phyloP scores from a whole-genome alignment of 2,329 filamentous ascomycete genomes.

The Colletotrichum ledebouriae region DNA sequence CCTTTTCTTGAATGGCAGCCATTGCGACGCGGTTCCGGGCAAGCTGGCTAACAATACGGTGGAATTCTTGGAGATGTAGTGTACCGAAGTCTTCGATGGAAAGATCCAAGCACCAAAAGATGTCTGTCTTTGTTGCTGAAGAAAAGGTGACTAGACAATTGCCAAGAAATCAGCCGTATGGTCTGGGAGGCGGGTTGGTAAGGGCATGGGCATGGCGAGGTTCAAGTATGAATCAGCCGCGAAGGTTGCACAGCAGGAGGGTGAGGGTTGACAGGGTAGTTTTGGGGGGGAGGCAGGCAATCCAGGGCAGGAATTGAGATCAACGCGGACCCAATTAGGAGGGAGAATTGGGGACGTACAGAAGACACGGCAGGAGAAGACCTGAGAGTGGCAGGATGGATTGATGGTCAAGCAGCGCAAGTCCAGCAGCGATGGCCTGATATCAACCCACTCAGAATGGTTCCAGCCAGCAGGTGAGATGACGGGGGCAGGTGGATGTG shows the following conservation, averaged over 20 bases:
- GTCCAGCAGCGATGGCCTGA: slow-evolving; percentile 24
- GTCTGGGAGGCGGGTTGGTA: slow-evolving; percentile 29
- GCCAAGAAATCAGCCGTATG: slow-evolving; percentile 30
- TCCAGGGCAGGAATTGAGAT: slow-evolving; percentile 27
- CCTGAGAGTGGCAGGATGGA: slow-evolving; percentile 11
- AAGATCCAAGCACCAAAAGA: slow-evolving; percentile 3
- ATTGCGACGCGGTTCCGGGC: slow-evolving; percentile 5
- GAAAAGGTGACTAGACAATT: slow-evolving; percentile 11
- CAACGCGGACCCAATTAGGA: slow-evolving; percentile 19
- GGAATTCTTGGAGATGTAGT: neutral
- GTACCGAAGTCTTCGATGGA: neutral
- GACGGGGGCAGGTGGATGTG: slow-evolving; percentile 11
- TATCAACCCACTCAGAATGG: slow-evolving; percentile 32
- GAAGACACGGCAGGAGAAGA: slow-evolving; percentile 3
- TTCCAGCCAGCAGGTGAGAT: slow-evolving; percentile 33
- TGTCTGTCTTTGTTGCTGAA: slow-evolving; percentile 12
- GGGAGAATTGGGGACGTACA: slow-evolving; percentile 31
- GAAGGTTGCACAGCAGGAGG: slow-evolving; percentile 20
- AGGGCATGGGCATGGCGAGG: slow-evolving; percentile 27
- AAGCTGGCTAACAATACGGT: slow-evolving; percentile 24
- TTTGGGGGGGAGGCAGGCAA: slow-evolving; percentile 1
- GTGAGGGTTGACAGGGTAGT: slow-evolving; percentile 11
- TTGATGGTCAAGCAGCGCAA: slow-evolving; percentile 14
- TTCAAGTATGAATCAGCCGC: slow-evolving; percentile 23
- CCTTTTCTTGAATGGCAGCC: slow-evolving; percentile 36